A percentile compares a stretch with the other conserved stretches of the same genome.
phyloP scores from a whole-genome alignment of 352 stramenopile genomes.

The Sclerospora graminicola region DNA sequence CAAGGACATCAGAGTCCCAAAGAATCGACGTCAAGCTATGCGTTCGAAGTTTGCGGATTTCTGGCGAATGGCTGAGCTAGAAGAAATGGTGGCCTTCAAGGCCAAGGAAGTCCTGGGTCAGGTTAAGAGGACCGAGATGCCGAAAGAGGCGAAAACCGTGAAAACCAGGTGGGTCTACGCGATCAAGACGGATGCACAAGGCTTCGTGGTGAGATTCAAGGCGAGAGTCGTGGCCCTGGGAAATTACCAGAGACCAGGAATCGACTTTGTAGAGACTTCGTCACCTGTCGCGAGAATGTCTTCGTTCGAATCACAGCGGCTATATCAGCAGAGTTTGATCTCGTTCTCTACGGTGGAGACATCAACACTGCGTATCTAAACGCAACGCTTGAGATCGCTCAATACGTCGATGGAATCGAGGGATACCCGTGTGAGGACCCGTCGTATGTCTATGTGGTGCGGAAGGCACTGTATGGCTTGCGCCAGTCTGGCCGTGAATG shows the following conservation, averaged over 20 bases:
- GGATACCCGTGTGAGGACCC: slow-evolving; percentile 10
- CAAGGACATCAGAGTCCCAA: not conserved
- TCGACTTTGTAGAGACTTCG: slow-evolving; percentile 10
- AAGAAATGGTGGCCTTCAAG: slow-evolving; percentile 3
- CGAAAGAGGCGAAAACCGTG: not conserved
- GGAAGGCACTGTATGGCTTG: slow-evolving; percentile 14
- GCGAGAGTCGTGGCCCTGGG: not conserved
- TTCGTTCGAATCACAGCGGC: slow-evolving; percentile 2
- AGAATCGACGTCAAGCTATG: not conserved
- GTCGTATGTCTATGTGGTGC: slow-evolving; percentile 3
- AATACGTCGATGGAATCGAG: slow-evolving; percentile 7
- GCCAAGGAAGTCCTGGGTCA: not conserved
- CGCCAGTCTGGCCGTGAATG: slow-evolving; percentile 10
- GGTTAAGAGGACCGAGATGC: not conserved
- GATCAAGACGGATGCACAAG: slow-evolving; percentile 1
- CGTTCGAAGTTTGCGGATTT: not conserved
- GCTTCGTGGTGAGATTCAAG: slow-evolving; percentile 3
- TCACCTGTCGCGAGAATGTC: slow-evolving; percentile 3
- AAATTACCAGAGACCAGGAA: slow-evolving; percentile 4
- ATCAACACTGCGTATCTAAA: slow-evolving; percentile 12
- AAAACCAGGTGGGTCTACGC: slow-evolving; percentile 8
- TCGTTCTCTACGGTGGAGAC: slow-evolving; percentile 6
- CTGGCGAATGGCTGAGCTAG: not conserved
- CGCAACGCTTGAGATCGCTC: slow-evolving; percentile 2
- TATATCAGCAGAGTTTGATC: not conserved